Conservation (phyloP, 441 rosid genomes). For the Daphne laureola region DNA sequence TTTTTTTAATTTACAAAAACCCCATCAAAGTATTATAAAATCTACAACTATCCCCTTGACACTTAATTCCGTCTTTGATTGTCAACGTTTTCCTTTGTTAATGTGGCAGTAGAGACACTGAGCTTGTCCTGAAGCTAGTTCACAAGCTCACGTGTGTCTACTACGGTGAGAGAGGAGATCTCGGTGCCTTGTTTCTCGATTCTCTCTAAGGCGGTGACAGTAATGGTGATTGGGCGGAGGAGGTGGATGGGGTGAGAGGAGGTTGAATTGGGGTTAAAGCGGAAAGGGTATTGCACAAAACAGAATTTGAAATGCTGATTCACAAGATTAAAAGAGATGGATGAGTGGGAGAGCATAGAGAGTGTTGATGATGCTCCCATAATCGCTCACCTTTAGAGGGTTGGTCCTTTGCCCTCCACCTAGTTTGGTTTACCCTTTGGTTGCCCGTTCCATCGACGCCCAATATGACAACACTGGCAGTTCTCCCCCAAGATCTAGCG, state of each 20-base stretch:
- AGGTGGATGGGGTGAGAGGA: slow-evolving; percentile 30
- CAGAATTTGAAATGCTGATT: slow-evolving; percentile 22
- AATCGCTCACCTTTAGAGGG: slow-evolving; percentile 3
- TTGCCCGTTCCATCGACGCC: too few relatives aligned
- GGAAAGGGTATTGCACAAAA: slow-evolving; percentile 14
- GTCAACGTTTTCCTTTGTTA: slow-evolving; percentile 14
- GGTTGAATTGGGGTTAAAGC: slow-evolving; percentile 13
- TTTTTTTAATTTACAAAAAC: too few relatives aligned
- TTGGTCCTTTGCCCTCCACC: too few relatives aligned
- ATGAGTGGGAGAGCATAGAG: slow-evolving; percentile 27
- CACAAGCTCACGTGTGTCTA: slow-evolving; percentile 71
- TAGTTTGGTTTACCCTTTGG: too few relatives aligned
- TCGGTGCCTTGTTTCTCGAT: slow-evolving; percentile 62
- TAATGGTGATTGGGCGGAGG: slow-evolving; percentile 48
- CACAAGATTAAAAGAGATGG: slow-evolving; percentile 15
- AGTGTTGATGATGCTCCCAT: slow-evolving; percentile 39
- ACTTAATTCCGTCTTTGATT: too few relatives aligned
- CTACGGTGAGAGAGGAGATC: slow-evolving; percentile 62
- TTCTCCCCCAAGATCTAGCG: too few relatives aligned
- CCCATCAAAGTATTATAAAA: too few relatives aligned
- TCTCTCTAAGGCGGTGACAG: slow-evolving; percentile 66
- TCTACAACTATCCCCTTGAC: too few relatives aligned
- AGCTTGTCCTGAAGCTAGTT: slow-evolving; percentile 81
- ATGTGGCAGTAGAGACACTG: slow-evolving; percentile 69
- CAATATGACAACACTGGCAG: too few relatives aligned